A percentile compares a stretch with the other conserved stretches of the same genome.
Conservation (phyloP, 2,329 filamentous ascomycete species). For the Chaetomium strumarium region DNA sequence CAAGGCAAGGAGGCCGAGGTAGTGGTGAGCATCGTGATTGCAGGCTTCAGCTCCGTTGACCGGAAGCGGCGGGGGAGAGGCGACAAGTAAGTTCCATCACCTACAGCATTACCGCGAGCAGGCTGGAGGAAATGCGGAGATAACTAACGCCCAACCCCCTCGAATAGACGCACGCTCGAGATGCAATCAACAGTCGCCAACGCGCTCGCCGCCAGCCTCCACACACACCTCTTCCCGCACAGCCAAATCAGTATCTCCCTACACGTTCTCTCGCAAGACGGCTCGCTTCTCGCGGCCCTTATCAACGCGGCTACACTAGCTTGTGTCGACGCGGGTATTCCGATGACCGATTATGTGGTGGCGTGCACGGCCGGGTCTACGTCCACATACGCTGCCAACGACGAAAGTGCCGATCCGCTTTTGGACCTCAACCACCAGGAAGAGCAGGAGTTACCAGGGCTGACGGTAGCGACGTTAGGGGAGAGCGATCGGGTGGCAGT, state of each 20-base stretch:
- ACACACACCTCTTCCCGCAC: conserved; percentile 85
- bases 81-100: conserved; percentile 60
- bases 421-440: conserved; percentile 74
- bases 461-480: conserved; percentile 79
- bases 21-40: conserved; percentile 75
- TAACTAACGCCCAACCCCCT: neutral
- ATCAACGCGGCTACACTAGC: conserved; percentile 89
- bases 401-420: conserved; percentile 68
- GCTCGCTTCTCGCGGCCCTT: conserved; percentile 80
- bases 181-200: conserved; percentile 73
- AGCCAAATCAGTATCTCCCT: conserved; percentile 77
- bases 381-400: conserved; percentile 56
- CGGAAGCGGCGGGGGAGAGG: conserved; percentile 67
- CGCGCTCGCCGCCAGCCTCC: conserved; percentile 70
- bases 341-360: conserved; percentile 86
- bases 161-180: conserved; percentile 66
- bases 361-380: conserved; percentile 84
- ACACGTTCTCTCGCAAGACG: conserved; percentile 85
- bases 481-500: conserved; percentile 69
- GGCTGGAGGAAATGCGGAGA: neutral
- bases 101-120: neutral
- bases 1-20: conserved; percentile 56
- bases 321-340: conserved; percentile 88
- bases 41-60: conserved; percentile 83
- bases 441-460: conserved; percentile 79